Percentiles rank a stretch among this genome's conserved stretches.
Conservation (phyloP, 2,329 filamentous ascomycete species). For the Acephala macrosclerotiorum region DNA sequence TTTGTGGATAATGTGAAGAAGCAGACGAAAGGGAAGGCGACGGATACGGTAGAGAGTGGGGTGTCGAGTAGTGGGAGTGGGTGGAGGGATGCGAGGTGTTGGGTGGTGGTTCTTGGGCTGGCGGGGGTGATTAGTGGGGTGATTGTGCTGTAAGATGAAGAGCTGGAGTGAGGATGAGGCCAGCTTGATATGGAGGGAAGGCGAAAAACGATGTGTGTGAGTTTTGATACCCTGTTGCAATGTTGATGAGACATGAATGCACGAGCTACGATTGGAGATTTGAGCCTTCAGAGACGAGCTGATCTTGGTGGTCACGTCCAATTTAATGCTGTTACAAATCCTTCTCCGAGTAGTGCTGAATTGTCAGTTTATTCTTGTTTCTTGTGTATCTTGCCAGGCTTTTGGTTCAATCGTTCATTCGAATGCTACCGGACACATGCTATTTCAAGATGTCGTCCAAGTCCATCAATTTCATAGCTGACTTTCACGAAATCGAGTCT, state of each 20-base stretch:
- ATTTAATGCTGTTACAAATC: background rate
- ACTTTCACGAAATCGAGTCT: no score
- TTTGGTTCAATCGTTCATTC: no score
- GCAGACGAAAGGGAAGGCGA: conserved; percentile 32
- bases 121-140: conserved; percentile 9
- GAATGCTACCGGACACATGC: no score
- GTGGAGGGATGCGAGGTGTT: conserved; percentile 12
- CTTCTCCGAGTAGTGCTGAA: background rate
- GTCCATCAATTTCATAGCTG: no score
- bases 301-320: no score
- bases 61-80: conserved; percentile 20
- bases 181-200: background rate
- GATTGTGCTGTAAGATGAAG: conserved; percentile 2
- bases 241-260: background rate
- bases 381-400: no score
- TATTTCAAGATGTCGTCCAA: no score
- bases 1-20: conserved; percentile 47
- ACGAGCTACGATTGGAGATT: background rate
- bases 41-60: conserved; percentile 39
- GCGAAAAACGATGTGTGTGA: background rate
- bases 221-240: conserved; percentile 14
- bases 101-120: conserved; percentile 8
- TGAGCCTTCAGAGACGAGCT: no score
- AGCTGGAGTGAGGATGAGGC: background rate
- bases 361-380: background rate